Base-by-base conservation (phyloP, 2,329 filamentous ascomycete genomes). In the Pseudopyrenochaeta lycopersici region DNA sequence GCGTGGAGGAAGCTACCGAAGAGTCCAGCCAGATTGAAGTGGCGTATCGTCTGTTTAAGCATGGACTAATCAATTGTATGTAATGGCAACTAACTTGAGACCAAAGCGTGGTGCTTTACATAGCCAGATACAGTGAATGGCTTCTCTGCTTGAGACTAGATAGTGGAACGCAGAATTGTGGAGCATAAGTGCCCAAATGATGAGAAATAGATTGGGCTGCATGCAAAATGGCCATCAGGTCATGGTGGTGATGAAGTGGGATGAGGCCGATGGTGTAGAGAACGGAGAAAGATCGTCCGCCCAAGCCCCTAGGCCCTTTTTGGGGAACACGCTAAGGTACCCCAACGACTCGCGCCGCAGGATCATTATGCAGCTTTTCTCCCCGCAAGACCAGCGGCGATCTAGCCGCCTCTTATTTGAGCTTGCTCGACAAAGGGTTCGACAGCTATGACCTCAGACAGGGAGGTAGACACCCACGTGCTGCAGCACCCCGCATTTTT, bases 381-480 rank as follows among this genome's bases (percentile, higher is more conserved):
- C 35, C 41, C 47, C 31, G 33, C 46, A 42, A 44, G 47, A 51
- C 48, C 52, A 36, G 54, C 41, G 35, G 23, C 18, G 36, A 50
- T 30, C 46, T 60, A 60, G 52, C 46, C 39, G 49, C 46, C 45
- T 30, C 10, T 15, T n/a, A 41, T 49, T 10, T 33, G 40, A 44
- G 7, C 41, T 41, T 35, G 35, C 15, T 47, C 44, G 35, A 55
- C 43, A 56, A 49, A 46, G 35, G 32, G 43, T 46, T 31, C 32
- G 47, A 33, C 23, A 50, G 31, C 29, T 20, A 55, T 56, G 54
- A 60, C 52, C 51, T 52, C 48, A 32, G 48, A 46, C 32, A 46
- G 54, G 60, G 54, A 64, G 58, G 49, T 32, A 54, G 40, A 40
- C 46, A 31, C 60, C 65, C 67, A 70, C 66, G 64, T 69, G 64